Conservation (phyloP, 2,329 filamentous ascomycete species). For the Salinomyces thailandicus region DNA sequence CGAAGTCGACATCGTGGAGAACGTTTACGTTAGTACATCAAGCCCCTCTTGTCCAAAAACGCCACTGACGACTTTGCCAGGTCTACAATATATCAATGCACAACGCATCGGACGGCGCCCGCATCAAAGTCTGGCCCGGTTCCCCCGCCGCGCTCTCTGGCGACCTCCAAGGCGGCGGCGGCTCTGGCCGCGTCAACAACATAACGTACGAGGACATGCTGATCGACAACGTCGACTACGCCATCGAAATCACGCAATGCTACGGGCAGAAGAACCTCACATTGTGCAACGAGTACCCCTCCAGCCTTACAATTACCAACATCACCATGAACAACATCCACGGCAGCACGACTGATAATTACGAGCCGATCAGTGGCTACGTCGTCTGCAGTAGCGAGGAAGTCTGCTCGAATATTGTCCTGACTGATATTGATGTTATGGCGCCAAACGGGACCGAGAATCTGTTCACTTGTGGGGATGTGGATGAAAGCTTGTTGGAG, state of each 20-base stretch:
- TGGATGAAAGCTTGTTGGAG: slow-evolving; percentile 21
- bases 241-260: slow-evolving; percentile 56
- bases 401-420: slow-evolving; percentile 42
- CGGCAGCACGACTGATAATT: slow-evolving; percentile 42
- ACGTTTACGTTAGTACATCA: slow-evolving; percentile 45
- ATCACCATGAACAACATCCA: slow-evolving; percentile 47
- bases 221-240: slow-evolving; percentile 53
- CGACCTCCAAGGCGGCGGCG: slow-evolving; percentile 56
- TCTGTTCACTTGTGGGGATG: slow-evolving; percentile 22
- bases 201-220: slow-evolving; percentile 55
- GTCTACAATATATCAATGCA: slow-evolving; percentile 29
- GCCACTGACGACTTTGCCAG: slow-evolving; percentile 8
- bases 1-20: slow-evolving; percentile 56
- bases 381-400: slow-evolving; percentile 35
- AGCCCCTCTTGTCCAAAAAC: not conserved
- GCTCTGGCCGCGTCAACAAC: slow-evolving; percentile 51
- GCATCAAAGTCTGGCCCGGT: slow-evolving; percentile 66
- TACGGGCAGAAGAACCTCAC: slow-evolving; percentile 53
- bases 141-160: slow-evolving; percentile 44
- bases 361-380: slow-evolving; percentile 33
- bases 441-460: slow-evolving; percentile 19
- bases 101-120: slow-evolving; percentile 48
- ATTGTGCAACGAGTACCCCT: slow-evolving; percentile 49
- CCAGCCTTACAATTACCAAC: slow-evolving; percentile 45
- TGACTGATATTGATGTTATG: slow-evolving; percentile 19